Base-by-base conservation (phyloP, 1,284 basidiomycete genomes). In the Ceratobasidium theobromae region DNA sequence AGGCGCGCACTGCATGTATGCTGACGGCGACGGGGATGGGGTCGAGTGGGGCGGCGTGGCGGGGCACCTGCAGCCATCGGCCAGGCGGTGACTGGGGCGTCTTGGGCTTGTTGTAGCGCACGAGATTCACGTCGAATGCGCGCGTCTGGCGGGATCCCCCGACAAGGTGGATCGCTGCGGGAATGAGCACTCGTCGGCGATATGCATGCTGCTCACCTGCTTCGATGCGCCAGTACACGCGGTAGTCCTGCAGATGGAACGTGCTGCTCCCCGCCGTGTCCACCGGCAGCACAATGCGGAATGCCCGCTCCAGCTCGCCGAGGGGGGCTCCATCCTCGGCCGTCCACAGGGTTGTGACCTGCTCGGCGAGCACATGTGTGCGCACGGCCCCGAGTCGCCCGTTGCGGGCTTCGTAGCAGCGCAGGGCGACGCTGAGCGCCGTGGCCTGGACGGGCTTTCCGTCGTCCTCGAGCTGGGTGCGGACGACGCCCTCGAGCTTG, bases 141-240 rank as follows among this genome's bases (percentile, higher is more conserved):
- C 84, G 87, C 46, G 85, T 74, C 72, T 86, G 82, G 60, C 86
- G 84, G 43, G 79, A 79, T 68, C 89, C 89, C 83, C 86, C 35
- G 81, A 72, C 62, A 89, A 38, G 35, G 73, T 91, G 89, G 68
- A 82, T 81, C 43, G 91, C 80, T 60, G 85, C 87, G 51, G 60
- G 30, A 70, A 72, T 66, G 70, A 70, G 68, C 67, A 57, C 5
- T 62, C 21, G 16, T 38, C 4, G 14, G 14, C 40, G 66, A 53
- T 48, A 18, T 32, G 43, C 66, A 52, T 46, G 55, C 52, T 18
- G 80, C 87, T 72, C 70, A 87, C 90, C 82, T 69, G 89, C 90
- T 78, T 93, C 91, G 67, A 93, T 78, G 60, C 88, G 81, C 91
- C 91, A 93, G 73, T 84, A 84, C 72, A 88, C 85, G 48, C 86